These are phyloP conservation scores for Citrus maxima DNA, from an alignment of 345 rosid genomes.

Conservation along the genomic window DNA sequence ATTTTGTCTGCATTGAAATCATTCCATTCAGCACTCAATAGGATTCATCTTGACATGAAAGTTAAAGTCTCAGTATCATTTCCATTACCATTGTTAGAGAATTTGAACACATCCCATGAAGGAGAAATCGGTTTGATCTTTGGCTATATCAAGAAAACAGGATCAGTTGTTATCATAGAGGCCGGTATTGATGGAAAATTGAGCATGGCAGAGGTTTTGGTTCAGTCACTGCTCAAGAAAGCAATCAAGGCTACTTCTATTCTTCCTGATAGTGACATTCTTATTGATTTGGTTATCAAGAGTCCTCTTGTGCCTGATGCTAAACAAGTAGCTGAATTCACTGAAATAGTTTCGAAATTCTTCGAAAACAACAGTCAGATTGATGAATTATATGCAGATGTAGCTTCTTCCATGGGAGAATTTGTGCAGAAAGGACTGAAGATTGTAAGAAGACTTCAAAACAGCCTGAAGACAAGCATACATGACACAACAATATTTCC, in stretches of 20 bases:
- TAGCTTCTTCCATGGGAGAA: conserved; percentile 18
- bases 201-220: conserved; percentile 23
- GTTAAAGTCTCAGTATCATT: conserved; percentile 37
- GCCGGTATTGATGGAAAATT: conserved; percentile 16
- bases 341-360: conserved; percentile 18
- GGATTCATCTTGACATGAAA: conserved; percentile 6
- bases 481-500: conserved; percentile 39
- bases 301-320: conserved; percentile 18
- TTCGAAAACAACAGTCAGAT: conserved; percentile 14
- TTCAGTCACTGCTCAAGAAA: conserved; percentile 24
- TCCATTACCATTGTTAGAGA: conserved; percentile 36
- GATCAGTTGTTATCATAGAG: conserved; percentile 31
- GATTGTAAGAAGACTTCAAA: conserved; percentile 31
- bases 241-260: conserved; percentile 17
- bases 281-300: conserved; percentile 21
- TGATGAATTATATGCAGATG: conserved; percentile 28
- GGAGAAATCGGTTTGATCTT: conserved; percentile 24
- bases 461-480: conserved; percentile 18
- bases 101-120: conserved; percentile 16
- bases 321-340: conserved; percentile 24
- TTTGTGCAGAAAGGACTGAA: conserved; percentile 1
- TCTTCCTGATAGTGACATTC: conserved; percentile 24
- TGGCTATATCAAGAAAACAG: conserved; percentile 23
- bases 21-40: conserved; percentile 21
- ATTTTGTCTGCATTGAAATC: conserved; percentile 29